Evolutionary conservation across 1,139 yeast species (phyloP).

Genomic region (Arxiozyma telluris): DNA sequence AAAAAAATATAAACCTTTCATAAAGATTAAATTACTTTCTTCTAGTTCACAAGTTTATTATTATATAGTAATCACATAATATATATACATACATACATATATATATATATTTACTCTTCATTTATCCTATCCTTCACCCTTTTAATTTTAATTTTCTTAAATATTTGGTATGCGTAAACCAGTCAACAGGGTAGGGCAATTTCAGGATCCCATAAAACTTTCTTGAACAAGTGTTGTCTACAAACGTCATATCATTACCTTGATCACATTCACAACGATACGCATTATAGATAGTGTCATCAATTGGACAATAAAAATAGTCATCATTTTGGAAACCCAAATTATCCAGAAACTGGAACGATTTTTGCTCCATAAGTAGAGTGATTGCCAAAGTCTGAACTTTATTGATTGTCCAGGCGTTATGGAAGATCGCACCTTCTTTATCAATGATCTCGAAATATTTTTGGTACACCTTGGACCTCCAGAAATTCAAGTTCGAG

Average conservation of each 20-base stretch:
- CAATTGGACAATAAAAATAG: constrained; percentile 53
- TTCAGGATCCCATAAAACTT: constrained; percentile 42
- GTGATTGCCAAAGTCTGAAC: constrained; percentile 78
- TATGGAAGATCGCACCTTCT: constrained; percentile 81
- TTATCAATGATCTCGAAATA: constrained; percentile 64
- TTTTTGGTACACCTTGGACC: constrained; percentile 55
- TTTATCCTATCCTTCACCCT: neutral
- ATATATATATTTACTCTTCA: neutral
- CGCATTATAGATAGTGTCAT: constrained; percentile 37
- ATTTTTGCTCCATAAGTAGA: constrained; percentile 53
- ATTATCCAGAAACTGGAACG: constrained; percentile 66
- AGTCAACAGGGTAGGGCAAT: constrained; percentile 43
- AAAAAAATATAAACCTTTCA: neutral
- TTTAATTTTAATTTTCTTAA: neutral
- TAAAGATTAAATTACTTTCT: neutral
- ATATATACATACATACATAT: neutral
- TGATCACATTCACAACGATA: constrained; percentile 61
- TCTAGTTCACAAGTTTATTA: neutral
- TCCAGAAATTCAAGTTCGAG: constrained; percentile 64
- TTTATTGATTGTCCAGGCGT: constrained; percentile 90
- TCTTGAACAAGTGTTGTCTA: constrained; percentile 49
- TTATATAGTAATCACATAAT: no score
- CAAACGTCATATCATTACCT: constrained; percentile 55
- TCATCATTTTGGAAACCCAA: constrained; percentile 38
- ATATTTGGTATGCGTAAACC: constrained; percentile 33